Base-by-base conservation (phyloP, 129 eudicot species). In the Silybum marianum region DNA sequence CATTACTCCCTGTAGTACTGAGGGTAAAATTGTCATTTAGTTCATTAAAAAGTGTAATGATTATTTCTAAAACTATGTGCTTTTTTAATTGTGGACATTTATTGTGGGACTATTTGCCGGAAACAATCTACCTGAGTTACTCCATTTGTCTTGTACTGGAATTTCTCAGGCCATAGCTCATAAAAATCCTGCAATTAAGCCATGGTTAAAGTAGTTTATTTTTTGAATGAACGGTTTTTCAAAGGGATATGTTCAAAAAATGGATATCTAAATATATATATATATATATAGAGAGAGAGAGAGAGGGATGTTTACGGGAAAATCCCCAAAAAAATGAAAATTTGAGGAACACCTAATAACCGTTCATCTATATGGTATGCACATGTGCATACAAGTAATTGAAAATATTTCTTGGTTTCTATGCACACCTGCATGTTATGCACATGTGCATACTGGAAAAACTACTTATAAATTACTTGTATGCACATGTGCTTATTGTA, bases 141-240 rank as follows among this genome's bases (percentile, higher is more conserved):
- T 71, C 92, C 92, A 67, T 89, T 89, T 73, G 92, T 86, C 84
- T 88, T 86, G 86, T 84, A 86, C 78, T 89, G 92, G 72, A 89
- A 89, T 81, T 89, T 89, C 79, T 84, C 88, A 0, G 92, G 92
- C 92, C 90, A 89, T 63, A 89, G 80, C 71, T 89, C 90, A 73
- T 83, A 89, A 75, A 89, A 89, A 34, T 89, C 92, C 92, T 89
- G 85, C 60, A 54, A 81, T 34, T 72, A 76, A 68, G 82, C 77
- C 32, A 62, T 62, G 1, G 34, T 63, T 77, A 77, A 80, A 21
- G 62, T 39, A 76, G 23, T 42, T 40, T 75, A 16, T 26, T 54
- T 38, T 68, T n/a, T 38, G 30, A 58, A 54, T 69, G 60, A 54
- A 72, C 18, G 40, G 16, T 12, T 24, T 30, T 54, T 72, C 28